Evolutionary conservation across 2,329 filamentous ascomycete species (phyloP).

Genomic region (Plectosphaerella sp.): DNA sequence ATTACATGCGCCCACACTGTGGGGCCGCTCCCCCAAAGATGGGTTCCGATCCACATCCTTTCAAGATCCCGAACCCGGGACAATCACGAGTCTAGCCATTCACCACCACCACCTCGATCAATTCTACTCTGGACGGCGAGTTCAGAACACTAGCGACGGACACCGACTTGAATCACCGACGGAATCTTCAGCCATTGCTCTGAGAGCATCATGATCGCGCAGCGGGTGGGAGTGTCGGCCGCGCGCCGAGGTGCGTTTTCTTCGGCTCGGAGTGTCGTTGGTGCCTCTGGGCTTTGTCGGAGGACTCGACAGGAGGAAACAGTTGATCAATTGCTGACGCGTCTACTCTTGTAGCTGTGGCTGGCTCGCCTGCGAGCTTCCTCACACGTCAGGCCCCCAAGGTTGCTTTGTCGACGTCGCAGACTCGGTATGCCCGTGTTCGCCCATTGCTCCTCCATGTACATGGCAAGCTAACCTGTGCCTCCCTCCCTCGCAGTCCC

Average conservation of each 20-base stretch:
- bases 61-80: too few relatives aligned
- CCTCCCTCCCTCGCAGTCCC: conserved; percentile 31
- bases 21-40: too few relatives aligned
- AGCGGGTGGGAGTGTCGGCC: conserved; percentile 54
- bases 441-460: not conserved
- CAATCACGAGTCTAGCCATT: too few relatives aligned
- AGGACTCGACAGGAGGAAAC: not conserved
- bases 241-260: conserved; percentile 50
- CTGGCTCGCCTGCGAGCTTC: conserved; percentile 37
- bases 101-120: too few relatives aligned
- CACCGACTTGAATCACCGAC: not conserved
- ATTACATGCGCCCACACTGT: too few relatives aligned
- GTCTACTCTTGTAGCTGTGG: conserved; percentile 7
- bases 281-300: too few relatives aligned
- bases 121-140: not conserved
- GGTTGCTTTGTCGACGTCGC: conserved; percentile 35
- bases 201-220: conserved; percentile 45
- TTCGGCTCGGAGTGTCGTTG: not conserved
- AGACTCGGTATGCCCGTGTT: conserved; percentile 37
- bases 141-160: not conserved
- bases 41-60: too few relatives aligned
- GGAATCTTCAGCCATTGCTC: too few relatives aligned
- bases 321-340: conserved; percentile 25
- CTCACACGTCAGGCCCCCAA: conserved; percentile 44
- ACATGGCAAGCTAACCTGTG: not conserved